phyloP scores from a whole-genome alignment of 768 basidiomycete genomes.

The Xerocomellus amylosporus region DNA sequence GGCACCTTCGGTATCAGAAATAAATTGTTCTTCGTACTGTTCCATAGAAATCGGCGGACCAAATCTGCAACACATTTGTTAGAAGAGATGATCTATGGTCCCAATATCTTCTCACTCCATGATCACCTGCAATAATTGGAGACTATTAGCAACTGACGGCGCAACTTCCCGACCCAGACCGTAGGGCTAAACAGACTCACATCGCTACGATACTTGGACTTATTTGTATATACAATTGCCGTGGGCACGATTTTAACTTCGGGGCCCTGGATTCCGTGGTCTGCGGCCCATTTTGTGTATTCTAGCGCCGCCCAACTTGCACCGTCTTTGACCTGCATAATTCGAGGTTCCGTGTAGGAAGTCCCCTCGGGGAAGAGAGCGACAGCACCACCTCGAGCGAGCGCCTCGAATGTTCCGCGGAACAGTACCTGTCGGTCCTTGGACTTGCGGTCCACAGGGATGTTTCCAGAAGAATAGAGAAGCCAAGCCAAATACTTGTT shows the following conservation, averaged over 20 bases:
- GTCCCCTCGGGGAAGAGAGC: conserved; percentile 95
- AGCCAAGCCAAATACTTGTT: conserved; percentile 74
- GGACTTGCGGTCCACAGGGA: conserved; percentile 93
- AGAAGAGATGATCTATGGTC: conserved; percentile 8
- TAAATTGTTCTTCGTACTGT: conserved; percentile 72
- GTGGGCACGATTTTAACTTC: conserved; percentile 70
- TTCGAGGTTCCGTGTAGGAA: conserved; percentile 89
- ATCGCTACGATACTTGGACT: conserved; percentile 89
- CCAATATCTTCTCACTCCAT: conserved; percentile 54
- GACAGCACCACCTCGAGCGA: conserved; percentile 76
- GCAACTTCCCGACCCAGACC: background rate
- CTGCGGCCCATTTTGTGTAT: conserved; percentile 75
- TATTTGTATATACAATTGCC: conserved; percentile 93
- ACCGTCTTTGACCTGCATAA: conserved; percentile 92
- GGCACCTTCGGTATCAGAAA: conserved; percentile 62
- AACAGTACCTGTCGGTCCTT: conserved; percentile 90
- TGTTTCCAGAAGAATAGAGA: conserved; percentile 89
- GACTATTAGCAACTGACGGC: conserved; percentile 12
- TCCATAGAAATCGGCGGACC: conserved; percentile 78
- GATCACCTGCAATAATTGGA: conserved; percentile 49
- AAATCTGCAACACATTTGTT: conserved; percentile 51
- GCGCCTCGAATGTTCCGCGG: conserved; percentile 82
- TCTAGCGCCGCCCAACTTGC: conserved; percentile 94
- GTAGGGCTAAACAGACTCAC: conserved; percentile 50
- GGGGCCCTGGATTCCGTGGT: conserved; percentile 46